Evolutionary conservation across 306 rosid species (phyloP).

Genomic region (Cucurbita maxima): DNA sequence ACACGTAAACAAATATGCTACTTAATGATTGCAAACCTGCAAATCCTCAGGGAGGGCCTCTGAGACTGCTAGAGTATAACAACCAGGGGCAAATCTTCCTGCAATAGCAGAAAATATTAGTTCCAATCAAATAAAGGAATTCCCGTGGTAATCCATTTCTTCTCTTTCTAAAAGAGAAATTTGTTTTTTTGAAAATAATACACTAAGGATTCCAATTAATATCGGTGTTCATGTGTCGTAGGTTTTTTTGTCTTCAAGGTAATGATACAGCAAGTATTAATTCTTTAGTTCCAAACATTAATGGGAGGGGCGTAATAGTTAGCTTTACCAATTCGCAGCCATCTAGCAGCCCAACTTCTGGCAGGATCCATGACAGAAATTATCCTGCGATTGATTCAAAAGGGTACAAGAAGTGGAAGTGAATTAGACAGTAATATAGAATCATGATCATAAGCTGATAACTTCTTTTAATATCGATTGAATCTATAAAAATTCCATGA

Average conservation of each 20-base stretch:
- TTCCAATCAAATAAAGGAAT: not conserved
- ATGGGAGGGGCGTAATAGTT: not conserved
- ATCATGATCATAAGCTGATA: not conserved
- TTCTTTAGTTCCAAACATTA: not conserved
- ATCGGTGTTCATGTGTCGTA: not conserved
- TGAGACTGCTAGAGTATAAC: slow-evolving; percentile 92
- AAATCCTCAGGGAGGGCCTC: slow-evolving; percentile 90
- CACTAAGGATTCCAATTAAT: not conserved
- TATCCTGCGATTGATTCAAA: slow-evolving; percentile 23
- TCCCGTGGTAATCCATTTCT: not conserved
- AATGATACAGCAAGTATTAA: not conserved
- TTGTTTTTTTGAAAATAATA: not conserved
- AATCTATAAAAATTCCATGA: not conserved
- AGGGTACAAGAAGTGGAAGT: not conserved
- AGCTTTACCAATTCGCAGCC: slow-evolving; percentile 74
- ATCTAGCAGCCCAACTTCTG: slow-evolving; percentile 88
- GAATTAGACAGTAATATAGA: not conserved
- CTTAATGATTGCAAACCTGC: slow-evolving; percentile 36
- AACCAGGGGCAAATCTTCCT: slow-evolving; percentile 77
- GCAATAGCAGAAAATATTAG: slow-evolving; percentile 7
- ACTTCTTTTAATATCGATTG: not conserved
- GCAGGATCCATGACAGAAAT: slow-evolving; percentile 88
- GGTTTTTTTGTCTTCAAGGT: not conserved
- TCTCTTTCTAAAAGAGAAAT: not conserved
- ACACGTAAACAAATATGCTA: not conserved